A percentile compares a stretch with the other conserved stretches of the same genome.
phyloP scores from a whole-genome alignment of 495 filamentous ascomycete species.

The Baudoinia panamericana region DNA sequence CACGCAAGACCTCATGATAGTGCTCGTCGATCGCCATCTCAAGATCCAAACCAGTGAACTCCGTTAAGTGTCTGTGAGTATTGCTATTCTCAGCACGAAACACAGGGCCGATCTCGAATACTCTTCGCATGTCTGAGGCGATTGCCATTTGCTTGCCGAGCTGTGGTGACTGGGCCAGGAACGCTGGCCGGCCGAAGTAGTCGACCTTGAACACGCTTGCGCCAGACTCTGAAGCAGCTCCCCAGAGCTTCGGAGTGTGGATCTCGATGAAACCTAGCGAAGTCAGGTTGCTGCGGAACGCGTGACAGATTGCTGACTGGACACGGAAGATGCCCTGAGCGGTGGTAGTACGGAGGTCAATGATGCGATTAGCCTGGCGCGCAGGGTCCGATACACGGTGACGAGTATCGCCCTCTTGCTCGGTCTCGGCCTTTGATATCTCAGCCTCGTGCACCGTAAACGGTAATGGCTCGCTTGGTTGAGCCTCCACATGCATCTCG shows the following conservation, averaged over 20 bases:
- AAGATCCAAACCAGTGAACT: constrained; percentile 94
- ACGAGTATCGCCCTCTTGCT: constrained; percentile 24
- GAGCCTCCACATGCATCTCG: constrained; percentile 41
- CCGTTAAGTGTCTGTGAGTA: constrained; percentile 90
- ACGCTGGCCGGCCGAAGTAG: constrained; percentile 80
- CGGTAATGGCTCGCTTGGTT: constrained; percentile 44
- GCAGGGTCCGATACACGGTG: constrained; percentile 59
- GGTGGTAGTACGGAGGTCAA: constrained; percentile 78
- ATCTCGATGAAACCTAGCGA: constrained; percentile 71
- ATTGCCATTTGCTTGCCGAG: constrained; percentile 96
- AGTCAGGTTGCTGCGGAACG: constrained; percentile 71
- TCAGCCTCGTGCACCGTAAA: constrained; percentile 55
- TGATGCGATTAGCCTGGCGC: constrained; percentile 74
- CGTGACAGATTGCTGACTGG: constrained; percentile 63
- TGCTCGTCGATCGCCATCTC: constrained; percentile 87
- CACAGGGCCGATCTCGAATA: constrained; percentile 81
- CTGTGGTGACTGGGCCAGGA: constrained; percentile 85
- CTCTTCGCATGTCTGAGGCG: constrained; percentile 76
- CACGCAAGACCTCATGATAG: constrained; percentile 74
- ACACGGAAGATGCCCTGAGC: constrained; percentile 78
- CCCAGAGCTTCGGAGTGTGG: constrained; percentile 79
- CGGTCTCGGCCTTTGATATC: constrained; percentile 29
- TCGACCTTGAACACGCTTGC: constrained; percentile 84
- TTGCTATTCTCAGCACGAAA: constrained; percentile 97
- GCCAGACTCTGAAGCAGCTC: constrained; percentile 84